A percentile compares a stretch with the other conserved stretches of the same genome.
Evolutionary conservation across 129 eudicot species (phyloP).

Genomic region (Rutidosis leptorrhynchoides): DNA sequence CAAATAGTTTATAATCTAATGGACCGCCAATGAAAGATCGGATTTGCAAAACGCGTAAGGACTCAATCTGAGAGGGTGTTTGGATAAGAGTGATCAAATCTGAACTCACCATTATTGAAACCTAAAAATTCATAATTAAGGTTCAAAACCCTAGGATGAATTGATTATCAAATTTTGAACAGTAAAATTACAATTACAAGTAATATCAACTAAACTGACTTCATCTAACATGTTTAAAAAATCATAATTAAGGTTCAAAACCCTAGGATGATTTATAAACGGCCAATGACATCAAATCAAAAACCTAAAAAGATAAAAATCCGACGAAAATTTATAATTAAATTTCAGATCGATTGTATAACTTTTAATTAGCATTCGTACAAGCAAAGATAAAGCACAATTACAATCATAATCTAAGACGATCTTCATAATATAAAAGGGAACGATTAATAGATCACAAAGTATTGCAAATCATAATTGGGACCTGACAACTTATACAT

Average conservation of each 20-base stretch:
- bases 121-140: background rate
- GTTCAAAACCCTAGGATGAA: background rate
- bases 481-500: slow-evolving; percentile 15
- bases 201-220: background rate
- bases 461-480: slow-evolving; percentile 9
- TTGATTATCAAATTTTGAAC: too few relatives aligned
- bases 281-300: background rate
- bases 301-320: background rate
- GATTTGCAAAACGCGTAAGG: background rate
- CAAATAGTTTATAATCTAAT: background rate
- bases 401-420: slow-evolving; percentile 6
- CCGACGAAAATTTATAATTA: background rate
- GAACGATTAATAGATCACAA: background rate
- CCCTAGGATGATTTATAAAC: background rate
- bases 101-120: background rate
- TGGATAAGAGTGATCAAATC: background rate
- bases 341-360: background rate
- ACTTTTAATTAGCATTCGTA: background rate
- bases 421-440: slow-evolving; percentile 12
- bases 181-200: background rate
- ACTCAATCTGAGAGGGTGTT: background rate
- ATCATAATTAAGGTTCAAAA: background rate
- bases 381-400: slow-evolving; percentile 1
- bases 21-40: background rate
- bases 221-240: background rate